Conservation (phyloP, 1,139 yeast species). For the Debaryomyces nepalensis region DNA sequence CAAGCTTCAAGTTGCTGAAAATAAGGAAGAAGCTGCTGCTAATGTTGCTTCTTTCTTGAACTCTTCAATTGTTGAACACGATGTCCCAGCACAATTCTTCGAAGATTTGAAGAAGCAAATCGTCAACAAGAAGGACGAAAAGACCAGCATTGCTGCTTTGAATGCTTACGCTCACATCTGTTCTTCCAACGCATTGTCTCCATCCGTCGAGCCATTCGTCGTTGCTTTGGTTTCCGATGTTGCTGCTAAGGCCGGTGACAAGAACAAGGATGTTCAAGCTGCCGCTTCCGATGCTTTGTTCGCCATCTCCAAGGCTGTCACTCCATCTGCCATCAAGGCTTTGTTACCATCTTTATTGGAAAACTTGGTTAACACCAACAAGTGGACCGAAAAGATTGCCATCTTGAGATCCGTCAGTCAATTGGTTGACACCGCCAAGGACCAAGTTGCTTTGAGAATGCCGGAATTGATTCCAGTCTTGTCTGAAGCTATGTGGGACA, state of each 20-base stretch:
- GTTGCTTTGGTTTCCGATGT: conserved; percentile 75
- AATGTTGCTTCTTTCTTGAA: conserved; percentile 93
- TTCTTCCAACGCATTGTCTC: conserved; percentile 74
- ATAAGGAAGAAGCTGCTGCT: conserved; percentile 84
- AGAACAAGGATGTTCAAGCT: conserved; percentile 73
- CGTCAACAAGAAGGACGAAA: conserved; percentile 75
- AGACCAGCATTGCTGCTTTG: conserved; percentile 73
- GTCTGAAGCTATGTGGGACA: conserved; percentile 99
- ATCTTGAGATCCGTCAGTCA: conserved; percentile 81
- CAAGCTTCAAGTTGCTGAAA: conserved; percentile 92
- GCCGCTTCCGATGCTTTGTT: conserved; percentile 74
- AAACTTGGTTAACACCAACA: conserved; percentile 74
- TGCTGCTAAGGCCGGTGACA: conserved; percentile 86
- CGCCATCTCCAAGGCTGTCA: conserved; percentile 78
- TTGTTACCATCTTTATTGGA: conserved; percentile 79
- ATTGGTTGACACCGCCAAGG: conserved; percentile 93
- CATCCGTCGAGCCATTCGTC: conserved; percentile 94
- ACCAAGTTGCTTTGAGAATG: conserved; percentile 97
- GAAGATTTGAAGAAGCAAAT: conserved; percentile 74
- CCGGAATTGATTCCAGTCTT: conserved; percentile 98
- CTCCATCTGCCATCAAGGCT: conserved; percentile 93
- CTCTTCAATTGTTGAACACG: conserved; percentile 98
- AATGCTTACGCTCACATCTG: conserved; percentile 87
- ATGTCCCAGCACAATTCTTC: conserved; percentile 92
- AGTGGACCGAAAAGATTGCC: conserved; percentile 98